These are phyloP conservation scores for Cyberlindnera suaveolens DNA, from an alignment of 805 yeast species.

Conservation along the genomic window DNA sequence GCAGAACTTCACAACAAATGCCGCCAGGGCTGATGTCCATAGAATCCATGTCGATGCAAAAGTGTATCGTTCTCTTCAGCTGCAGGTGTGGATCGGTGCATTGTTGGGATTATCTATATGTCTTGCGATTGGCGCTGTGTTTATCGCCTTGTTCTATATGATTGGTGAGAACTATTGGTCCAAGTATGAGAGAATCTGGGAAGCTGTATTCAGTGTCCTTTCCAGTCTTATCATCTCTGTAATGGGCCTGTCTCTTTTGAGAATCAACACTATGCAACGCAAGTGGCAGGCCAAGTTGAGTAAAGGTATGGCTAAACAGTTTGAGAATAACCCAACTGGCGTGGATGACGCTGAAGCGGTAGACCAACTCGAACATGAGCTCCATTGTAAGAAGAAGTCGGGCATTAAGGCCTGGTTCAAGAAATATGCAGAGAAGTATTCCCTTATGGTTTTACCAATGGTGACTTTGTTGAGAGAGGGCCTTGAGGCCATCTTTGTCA, in stretches of 20 bases:
- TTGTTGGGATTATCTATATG: conserved; percentile 65
- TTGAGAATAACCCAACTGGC: conserved; percentile 12
- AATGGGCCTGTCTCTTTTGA: conserved; percentile 80
- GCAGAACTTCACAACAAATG: conserved; percentile 60
- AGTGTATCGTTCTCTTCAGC: conserved; percentile 39
- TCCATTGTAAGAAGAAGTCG: too few species aligned
- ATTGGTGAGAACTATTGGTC: conserved; percentile 86
- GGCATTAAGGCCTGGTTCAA: conserved; percentile 12
- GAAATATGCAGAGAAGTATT: conserved; percentile 42
- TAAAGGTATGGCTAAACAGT: conserved; percentile 44
- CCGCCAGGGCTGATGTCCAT: conserved; percentile 1
- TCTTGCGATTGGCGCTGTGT: conserved; percentile 62
- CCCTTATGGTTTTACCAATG: conserved; percentile 72
- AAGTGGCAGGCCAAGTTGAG: conserved; percentile 76
- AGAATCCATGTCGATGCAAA: conserved; percentile 25
- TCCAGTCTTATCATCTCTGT: conserved; percentile 75
- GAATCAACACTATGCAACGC: conserved; percentile 75
- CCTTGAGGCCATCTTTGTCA: conserved; percentile 83
- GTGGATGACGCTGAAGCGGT: conserved; percentile 7
- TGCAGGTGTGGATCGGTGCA: conserved; percentile 86
- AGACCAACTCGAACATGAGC: background rate
- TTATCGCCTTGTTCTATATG: conserved; percentile 67
- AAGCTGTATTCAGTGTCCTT: conserved; percentile 73
- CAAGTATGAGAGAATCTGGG: conserved; percentile 84
- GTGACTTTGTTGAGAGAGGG: conserved; percentile 88